Base-by-base conservation (phyloP, 2,329 filamentous ascomycete genomes). In the Waltergamsia citrina region DNA sequence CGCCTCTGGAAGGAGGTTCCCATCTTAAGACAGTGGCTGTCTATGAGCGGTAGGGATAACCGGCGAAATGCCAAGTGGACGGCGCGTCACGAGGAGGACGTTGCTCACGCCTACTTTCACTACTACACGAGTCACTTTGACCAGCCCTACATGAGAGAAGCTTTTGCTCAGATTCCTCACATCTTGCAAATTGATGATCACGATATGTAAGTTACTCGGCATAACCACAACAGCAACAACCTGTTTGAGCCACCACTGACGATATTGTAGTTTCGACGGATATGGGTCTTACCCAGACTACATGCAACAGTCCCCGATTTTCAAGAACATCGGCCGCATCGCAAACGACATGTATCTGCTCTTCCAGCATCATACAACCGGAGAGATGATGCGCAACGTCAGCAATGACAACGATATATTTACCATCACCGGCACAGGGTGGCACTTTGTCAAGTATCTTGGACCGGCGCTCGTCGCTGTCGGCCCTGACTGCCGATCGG, bases 121-220 rank as follows among this genome's bases (percentile, higher is more conserved):
- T 98, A 94, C 57, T 98, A 98, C 54, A 94, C 88, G 2, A 94
- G 87, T 46, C 90, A 96, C 56, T 96, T 98, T 53, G 92, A 98
- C 52, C 92, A 98, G 58, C 88, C 90, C 6, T 90, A 93, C 56
- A 59, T 98, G 44, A 71, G 92, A 39, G 92, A 98, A 58, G 88
- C 90, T 1, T 98, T 94, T 64, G 92, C 92, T 16, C 92, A 98
- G 62, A 95, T 98, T 41, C 92, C 92, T 26, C 88, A 95, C 51
- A 67, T 98, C 34, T 70, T 93, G 47, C 86, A 93, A 52, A 78
- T 98, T 34, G 88, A 98, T 51, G 92, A 96, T 50, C 92, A 96
- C 56, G 92, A 98, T 47, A 95, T 98, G 86, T 94, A 67, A 78
- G 86, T 77, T 32, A 32, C 20, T 28, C 26, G 14, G n/a, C n/a